Evolutionary conservation across 2,329 filamentous ascomycete species (phyloP).

Genomic region (Beauveria rudraprayagi): DNA sequence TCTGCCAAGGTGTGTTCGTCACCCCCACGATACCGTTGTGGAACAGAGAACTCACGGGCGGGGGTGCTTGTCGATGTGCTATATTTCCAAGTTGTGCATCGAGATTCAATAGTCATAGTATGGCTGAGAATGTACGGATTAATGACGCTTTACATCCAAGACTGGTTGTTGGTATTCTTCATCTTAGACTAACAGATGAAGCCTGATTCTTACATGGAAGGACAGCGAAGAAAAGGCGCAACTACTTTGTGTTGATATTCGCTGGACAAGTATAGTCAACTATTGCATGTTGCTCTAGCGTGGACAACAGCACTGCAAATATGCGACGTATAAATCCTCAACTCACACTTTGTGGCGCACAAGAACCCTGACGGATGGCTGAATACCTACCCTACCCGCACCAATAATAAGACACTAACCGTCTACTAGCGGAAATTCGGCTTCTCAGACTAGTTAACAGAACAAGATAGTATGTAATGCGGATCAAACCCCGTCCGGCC

Average conservation of each 20-base stretch:
- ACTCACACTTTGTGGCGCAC: neutral
- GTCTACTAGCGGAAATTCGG: neutral
- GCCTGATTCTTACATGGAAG: no score
- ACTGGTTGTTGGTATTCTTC: no score
- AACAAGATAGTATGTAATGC: neutral
- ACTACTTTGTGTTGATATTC: no score
- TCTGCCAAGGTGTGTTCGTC: neutral
- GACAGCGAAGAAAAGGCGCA: no score
- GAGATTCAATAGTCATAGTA: neutral
- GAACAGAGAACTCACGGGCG: neutral
- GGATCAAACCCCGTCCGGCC: conserved; percentile 1
- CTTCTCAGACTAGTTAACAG: neutral
- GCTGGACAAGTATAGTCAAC: no score
- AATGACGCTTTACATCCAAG: no score
- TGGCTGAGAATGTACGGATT: no score
- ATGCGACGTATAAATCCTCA: no score
- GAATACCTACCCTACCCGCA: neutral
- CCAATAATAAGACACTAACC: neutral
- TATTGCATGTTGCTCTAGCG: no score
- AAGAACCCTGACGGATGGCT: neutral
- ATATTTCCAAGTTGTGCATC: neutral
- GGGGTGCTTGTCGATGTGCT: no score
- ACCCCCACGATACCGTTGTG: neutral
- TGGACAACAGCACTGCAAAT: no score
- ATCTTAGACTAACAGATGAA: no score